Conservation (phyloP, 208 protist species). For the Leishmania aethiopica region DNA sequence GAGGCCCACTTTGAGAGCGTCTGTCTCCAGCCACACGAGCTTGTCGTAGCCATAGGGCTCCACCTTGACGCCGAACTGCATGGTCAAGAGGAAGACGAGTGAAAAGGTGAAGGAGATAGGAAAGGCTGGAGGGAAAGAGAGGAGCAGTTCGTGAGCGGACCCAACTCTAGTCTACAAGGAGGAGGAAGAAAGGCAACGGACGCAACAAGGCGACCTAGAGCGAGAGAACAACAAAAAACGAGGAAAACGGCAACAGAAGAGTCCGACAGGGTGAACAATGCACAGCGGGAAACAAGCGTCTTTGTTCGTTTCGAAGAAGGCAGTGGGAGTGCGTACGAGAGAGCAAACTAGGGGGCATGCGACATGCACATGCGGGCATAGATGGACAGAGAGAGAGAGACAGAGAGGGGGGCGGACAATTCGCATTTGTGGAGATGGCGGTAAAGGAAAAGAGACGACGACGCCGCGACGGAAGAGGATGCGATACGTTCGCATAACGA, state of each 20-base stretch:
- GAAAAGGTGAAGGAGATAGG: neutral
- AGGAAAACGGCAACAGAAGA: neutral
- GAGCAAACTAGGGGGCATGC: neutral
- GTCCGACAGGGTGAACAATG: neutral
- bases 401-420: neutral
- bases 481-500: neutral
- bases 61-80: constrained; percentile 36
- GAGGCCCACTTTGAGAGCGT: constrained; percentile 39
- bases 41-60: constrained; percentile 45
- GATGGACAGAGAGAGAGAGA: neutral
- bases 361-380: neutral
- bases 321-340: neutral
- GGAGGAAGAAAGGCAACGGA: neutral
- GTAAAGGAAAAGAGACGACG: neutral
- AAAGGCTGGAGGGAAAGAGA: too few species aligned
- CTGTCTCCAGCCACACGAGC: constrained; percentile 45
- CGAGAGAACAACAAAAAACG: neutral
- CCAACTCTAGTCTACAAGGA: neutral
- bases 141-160: neutral
- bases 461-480: too few species aligned
- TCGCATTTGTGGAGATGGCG: neutral
- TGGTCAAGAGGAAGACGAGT: neutral
- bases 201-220: neutral
- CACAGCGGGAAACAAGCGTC: neutral
- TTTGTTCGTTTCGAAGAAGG: neutral